A percentile compares a stretch with the other conserved stretches of the same genome.
These are phyloP conservation scores for Polymyxa betae DNA, from an alignment of 208 protist genomes.

Conservation along the genomic window DNA sequence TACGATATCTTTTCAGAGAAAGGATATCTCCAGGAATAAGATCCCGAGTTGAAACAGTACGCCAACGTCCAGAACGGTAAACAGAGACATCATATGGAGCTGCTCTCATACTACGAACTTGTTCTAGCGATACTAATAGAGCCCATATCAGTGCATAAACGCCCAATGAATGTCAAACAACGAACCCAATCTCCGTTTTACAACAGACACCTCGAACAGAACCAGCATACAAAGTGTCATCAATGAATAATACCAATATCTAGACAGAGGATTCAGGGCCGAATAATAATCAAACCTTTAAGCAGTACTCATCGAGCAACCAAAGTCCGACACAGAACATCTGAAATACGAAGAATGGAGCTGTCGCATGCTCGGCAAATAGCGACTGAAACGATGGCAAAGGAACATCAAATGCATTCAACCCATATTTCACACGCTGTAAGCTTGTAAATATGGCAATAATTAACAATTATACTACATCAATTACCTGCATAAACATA, in stretches of 20 bases:
- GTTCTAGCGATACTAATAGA: slow-evolving; percentile 5
- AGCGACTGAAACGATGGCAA: slow-evolving; percentile 90
- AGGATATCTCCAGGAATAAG: slow-evolving; percentile 67
- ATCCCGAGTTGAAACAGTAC: not conserved
- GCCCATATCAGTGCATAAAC: not conserved
- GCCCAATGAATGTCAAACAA: not conserved
- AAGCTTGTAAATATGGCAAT: not conserved
- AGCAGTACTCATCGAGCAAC: slow-evolving; percentile 88
- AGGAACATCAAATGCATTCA: slow-evolving; percentile 83
- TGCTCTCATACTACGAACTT: slow-evolving; percentile 3
- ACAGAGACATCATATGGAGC: slow-evolving; percentile 63
- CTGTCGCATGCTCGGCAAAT: slow-evolving; percentile 90
- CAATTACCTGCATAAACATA: not conserved
- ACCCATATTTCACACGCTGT: not conserved
- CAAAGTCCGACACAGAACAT: slow-evolving; percentile 77
- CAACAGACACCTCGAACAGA: slow-evolving; percentile 91
- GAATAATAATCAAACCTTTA: slow-evolving; percentile 93
- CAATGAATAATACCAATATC: slow-evolving; percentile 86
- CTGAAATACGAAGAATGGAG: slow-evolving; percentile 98
- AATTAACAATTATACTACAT: not conserved
- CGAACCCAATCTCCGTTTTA: slow-evolving; percentile 78
- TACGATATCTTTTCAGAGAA: not conserved
- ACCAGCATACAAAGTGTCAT: slow-evolving; percentile 95
- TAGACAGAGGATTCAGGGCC: slow-evolving; percentile 90
- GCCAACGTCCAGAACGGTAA: slow-evolving; percentile 78